Base-by-base conservation (phyloP, 495 filamentous ascomycete species). In the Acidiella bohemica region DNA sequence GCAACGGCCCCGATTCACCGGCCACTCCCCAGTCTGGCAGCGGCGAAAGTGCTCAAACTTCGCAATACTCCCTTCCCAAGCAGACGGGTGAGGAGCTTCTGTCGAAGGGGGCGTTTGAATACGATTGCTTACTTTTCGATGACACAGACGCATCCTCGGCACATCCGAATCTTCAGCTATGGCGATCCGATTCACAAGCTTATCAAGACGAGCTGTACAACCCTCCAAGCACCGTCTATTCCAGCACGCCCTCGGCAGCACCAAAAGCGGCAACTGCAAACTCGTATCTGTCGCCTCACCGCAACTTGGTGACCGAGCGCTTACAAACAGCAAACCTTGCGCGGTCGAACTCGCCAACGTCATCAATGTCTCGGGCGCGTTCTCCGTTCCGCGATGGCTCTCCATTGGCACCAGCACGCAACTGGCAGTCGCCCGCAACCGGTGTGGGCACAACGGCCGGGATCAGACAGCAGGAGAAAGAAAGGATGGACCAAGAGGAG, bases 131-230 rank as follows among this genome's bases (percentile, higher is more conserved):
- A 77, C 74, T 54, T 45, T 49, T 55, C 51, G 52, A 54, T 36
- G 32, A 53, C 21, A 16, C 51, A 62, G 59, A 63, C 34, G 28
- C 53, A 14, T 33, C 49, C 16, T 38, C 37, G 22, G 61, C 62
- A 28, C 66, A 83, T 26, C 82, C 86, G 4, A 92, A 90, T 59
- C 68, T 94, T 44, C 76, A 81, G 29, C 34, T 51, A n/a, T 51
- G 20, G 37, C 72, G 86, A 34, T 92, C 85, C 6, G 80, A 86
- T 56, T 86, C 84, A 7, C 86, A 93, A 53, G 70, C 81, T 21
- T 85, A 80, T 51, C 67, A 75, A 52, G 87, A 94, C 56, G 84
- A 90, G 52, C 71, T 94, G 1, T 94, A 79, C 70, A 83, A 77
- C 47, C 77, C 82, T 6, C 72, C 56, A 70, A 72, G 48, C 24